Conservation (phyloP, 1,284 basidiomycete species). For the Sparassis latifolia region DNA sequence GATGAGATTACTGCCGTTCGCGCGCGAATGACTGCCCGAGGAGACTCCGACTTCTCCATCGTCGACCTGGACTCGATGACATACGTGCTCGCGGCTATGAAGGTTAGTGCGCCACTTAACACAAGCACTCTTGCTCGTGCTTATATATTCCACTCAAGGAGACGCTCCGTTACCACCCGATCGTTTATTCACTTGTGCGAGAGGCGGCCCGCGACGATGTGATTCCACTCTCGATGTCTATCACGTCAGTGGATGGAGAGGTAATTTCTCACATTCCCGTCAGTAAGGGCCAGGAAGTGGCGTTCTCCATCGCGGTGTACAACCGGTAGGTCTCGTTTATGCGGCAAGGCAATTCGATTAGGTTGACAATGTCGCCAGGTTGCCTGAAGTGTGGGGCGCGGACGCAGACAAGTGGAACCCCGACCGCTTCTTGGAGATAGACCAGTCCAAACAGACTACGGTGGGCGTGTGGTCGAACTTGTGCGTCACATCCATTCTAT, state of each 20-base stretch:
- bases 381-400: slow-evolving; percentile 21
- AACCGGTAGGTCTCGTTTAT: slow-evolving; percentile 23
- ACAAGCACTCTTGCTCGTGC: neutral
- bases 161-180: slow-evolving; percentile 25
- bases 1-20: slow-evolving; percentile 33
- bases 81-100: neutral
- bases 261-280: slow-evolving; percentile 29
- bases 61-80: slow-evolving; percentile 45
- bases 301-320: slow-evolving; percentile 30
- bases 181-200: slow-evolving; percentile 21
- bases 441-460: slow-evolving; percentile 10
- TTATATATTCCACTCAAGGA: slow-evolving; percentile 11
- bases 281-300: slow-evolving; percentile 27
- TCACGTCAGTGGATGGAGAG: slow-evolving; percentile 20
- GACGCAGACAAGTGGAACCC: slow-evolving; percentile 23
- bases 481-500: slow-evolving; percentile 12
- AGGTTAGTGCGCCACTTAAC: neutral
- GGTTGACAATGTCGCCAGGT: slow-evolving; percentile 6
- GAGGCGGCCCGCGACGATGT: slow-evolving; percentile 25
- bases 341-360: neutral
- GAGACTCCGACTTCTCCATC: slow-evolving; percentile 35
- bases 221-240: slow-evolving; percentile 25
- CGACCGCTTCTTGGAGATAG: slow-evolving; percentile 18
- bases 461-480: slow-evolving; percentile 37
- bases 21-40: slow-evolving; percentile 30